Percentiles rank a stretch among this genome's conserved stretches.
These are phyloP conservation scores for Taphrina populina DNA, from an alignment of 1,139 yeast species.

Conservation along the genomic window DNA sequence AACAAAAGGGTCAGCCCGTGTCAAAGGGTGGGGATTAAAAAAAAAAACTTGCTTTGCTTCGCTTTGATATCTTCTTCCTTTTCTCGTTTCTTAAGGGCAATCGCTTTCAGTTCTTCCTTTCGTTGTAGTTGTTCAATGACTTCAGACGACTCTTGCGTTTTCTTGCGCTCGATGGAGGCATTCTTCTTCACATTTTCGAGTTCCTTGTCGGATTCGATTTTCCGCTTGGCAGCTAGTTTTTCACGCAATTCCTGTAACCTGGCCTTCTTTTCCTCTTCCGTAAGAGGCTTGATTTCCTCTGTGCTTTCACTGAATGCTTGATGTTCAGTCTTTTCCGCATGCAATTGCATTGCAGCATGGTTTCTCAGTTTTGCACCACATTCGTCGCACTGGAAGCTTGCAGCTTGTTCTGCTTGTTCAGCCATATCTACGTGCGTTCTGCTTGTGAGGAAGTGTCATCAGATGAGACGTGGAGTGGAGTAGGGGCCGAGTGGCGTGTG, in stretches of 20 bases:
- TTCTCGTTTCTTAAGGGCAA: slow-evolving; percentile 44
- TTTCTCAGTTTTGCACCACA: slow-evolving; percentile 37
- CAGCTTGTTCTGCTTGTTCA: slow-evolving; percentile 35
- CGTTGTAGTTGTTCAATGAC: slow-evolving; percentile 45
- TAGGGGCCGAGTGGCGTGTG: too few species aligned
- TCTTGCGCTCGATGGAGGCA: slow-evolving; percentile 44
- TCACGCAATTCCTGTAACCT: slow-evolving; percentile 43
- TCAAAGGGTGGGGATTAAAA: neutral
- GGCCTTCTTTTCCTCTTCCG: slow-evolving; percentile 44
- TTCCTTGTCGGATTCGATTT: slow-evolving; percentile 40
- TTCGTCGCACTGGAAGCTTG: slow-evolving; percentile 38
- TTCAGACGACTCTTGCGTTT: slow-evolving; percentile 43
- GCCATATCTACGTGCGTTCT: neutral
- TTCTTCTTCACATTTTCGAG: slow-evolving; percentile 38
- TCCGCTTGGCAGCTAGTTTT: slow-evolving; percentile 43
- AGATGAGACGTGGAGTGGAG: too few species aligned
- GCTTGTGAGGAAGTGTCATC: too few species aligned
- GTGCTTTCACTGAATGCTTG: slow-evolving; percentile 38
- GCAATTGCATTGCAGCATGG: slow-evolving; percentile 38
- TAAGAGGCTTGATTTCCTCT: slow-evolving; percentile 40
- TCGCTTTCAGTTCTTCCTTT: slow-evolving; percentile 45
- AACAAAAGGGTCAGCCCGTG: neutral
- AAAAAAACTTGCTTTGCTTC: slow-evolving; percentile 35
- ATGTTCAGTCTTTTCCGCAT: slow-evolving; percentile 37
- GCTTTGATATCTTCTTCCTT: slow-evolving; percentile 46